Conservation (phyloP, 2,329 filamentous ascomycete genomes). For the Bipolaris gigantea region DNA sequence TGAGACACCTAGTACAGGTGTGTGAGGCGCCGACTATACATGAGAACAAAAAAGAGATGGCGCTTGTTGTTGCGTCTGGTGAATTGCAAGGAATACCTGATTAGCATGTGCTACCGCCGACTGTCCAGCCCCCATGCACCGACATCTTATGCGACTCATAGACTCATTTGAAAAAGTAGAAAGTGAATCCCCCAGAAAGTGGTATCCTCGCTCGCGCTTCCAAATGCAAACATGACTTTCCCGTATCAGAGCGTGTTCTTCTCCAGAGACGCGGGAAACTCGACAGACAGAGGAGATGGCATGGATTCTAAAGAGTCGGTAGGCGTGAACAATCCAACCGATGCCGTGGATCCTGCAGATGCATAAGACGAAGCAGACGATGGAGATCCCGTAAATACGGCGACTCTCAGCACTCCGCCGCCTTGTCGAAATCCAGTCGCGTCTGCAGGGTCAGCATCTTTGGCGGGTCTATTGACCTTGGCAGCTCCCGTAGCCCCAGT, state of each 20-base stretch:
- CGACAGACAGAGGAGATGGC: conserved; percentile 44
- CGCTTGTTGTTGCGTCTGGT: neutral
- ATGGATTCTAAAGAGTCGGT: neutral
- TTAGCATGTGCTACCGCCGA: neutral
- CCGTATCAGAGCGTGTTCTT: conserved; percentile 19
- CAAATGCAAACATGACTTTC: conserved; percentile 34
- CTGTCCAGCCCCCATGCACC: neutral
- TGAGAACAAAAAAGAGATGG: neutral
- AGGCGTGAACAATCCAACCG: neutral
- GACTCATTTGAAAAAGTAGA: conserved; percentile 21
- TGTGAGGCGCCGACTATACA: neutral
- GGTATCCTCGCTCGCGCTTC: conserved; percentile 40
- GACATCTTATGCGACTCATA: conserved; percentile 17
- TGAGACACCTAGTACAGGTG: neutral
- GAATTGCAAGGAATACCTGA: neutral
- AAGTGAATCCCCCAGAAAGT: conserved; percentile 24
- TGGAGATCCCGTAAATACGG: neutral
- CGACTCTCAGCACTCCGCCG: neutral
- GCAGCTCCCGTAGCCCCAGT: neutral
- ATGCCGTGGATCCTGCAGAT: neutral
- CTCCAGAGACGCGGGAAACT: conserved; percentile 46
- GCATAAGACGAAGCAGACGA: neutral
- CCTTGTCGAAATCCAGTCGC: neutral
- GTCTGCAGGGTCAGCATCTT: neutral
- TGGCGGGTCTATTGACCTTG: neutral